A percentile compares a stretch with the other conserved stretches of the same genome.
Conservation (phyloP, 129 eudicot genomes). For the Tanacetum coccineum region DNA sequence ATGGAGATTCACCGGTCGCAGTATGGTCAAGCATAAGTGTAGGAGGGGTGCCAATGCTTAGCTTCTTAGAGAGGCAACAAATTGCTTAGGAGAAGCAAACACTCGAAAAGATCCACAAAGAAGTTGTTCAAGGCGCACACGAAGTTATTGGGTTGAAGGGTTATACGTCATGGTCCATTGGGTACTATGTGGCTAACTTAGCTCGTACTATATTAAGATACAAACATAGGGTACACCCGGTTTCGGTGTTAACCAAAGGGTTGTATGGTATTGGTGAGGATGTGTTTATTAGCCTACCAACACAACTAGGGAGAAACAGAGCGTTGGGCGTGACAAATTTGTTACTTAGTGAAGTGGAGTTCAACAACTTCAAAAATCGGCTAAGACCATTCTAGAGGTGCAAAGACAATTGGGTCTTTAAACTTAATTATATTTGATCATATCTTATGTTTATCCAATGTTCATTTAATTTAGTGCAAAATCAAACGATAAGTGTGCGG, state of each 20-base stretch:
- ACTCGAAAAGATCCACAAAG: slow-evolving; percentile 63
- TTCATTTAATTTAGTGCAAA: no score
- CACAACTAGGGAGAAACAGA: slow-evolving; percentile 81
- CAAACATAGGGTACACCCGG: slow-evolving; percentile 82
- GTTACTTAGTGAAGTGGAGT: no score
- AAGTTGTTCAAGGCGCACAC: slow-evolving; percentile 76
- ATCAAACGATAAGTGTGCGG: no score
- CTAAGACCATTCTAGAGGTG: no score
- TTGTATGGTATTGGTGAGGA: slow-evolving; percentile 70
- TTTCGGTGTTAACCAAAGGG: slow-evolving; percentile 79
- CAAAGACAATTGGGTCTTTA: no score
- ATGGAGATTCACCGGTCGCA: slow-evolving; percentile 94
- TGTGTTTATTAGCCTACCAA: slow-evolving; percentile 76
- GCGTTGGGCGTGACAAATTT: no score
- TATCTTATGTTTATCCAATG: no score
- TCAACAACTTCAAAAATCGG: no score
- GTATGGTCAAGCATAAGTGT: slow-evolving; percentile 95
- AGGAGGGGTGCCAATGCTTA: slow-evolving; percentile 85
- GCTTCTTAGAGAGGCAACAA: slow-evolving; percentile 65
- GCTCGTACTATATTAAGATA: slow-evolving; percentile 70
- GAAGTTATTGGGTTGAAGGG: slow-evolving; percentile 85
- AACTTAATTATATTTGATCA: no score
- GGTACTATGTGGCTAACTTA: slow-evolving; percentile 81
- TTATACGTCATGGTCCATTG: slow-evolving; percentile 97
- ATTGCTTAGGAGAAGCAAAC: slow-evolving; percentile 69